A percentile compares a stretch with the other conserved stretches of the same genome.
These are phyloP conservation scores for Colletotrichum somersetense DNA, from an alignment of 2,329 filamentous ascomycete species.

Conservation along the genomic window DNA sequence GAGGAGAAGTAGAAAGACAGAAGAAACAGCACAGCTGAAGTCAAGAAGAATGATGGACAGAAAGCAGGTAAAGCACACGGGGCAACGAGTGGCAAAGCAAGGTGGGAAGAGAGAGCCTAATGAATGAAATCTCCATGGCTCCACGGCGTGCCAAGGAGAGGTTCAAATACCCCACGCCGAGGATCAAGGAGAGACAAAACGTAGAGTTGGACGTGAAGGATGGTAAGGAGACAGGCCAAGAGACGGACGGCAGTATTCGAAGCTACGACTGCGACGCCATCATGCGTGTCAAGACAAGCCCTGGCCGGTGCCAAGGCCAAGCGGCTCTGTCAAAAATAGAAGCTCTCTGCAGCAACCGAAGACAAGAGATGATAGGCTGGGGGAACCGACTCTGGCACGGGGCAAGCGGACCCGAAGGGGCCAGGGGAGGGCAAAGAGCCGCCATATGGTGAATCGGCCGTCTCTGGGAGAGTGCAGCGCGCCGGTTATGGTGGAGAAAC, in stretches of 20 bases:
- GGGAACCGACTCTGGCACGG: neutral
- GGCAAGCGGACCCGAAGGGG: neutral
- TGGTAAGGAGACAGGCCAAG: neutral
- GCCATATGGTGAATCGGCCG: constrained; percentile 2
- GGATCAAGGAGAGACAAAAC: constrained; percentile 9
- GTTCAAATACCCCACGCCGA: constrained; percentile 26
- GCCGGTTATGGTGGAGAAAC: constrained; percentile 12
- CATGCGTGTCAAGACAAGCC: constrained; percentile 36
- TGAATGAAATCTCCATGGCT: constrained; percentile 30
- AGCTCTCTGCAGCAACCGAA: constrained; percentile 7
- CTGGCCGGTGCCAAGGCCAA: constrained; percentile 25
- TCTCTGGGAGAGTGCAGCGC: neutral
- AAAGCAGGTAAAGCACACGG: constrained; percentile 27
- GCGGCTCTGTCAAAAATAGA: constrained; percentile 40
- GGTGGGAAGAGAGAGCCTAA: constrained; percentile 27
- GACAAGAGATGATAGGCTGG: constrained; percentile 31
- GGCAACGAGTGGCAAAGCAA: constrained; percentile 34
- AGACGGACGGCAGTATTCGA: constrained; percentile 7
- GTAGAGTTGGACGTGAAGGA: constrained; percentile 16
- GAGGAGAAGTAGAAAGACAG: constrained; percentile 14
- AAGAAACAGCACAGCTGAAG: constrained; percentile 39
- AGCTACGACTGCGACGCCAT: constrained; percentile 31
- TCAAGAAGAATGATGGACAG: constrained; percentile 4
- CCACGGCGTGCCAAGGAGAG: constrained; percentile 26
- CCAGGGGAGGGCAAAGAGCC: constrained; percentile 3